phyloP scores from a whole-genome alignment of 345 rosid species.

The Brassica incana region DNA sequence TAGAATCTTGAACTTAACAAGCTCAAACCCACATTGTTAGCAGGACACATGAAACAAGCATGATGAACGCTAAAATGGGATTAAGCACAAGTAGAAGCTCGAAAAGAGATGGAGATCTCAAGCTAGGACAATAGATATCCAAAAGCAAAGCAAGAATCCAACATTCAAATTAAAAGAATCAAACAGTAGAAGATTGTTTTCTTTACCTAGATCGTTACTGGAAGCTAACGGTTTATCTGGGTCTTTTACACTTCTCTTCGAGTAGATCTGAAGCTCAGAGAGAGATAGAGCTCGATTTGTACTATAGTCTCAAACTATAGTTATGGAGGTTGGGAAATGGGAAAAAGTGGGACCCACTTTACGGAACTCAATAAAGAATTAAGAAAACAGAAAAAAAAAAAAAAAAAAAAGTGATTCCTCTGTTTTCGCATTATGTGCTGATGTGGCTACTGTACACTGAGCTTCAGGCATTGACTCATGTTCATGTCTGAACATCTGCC shows the following conservation, averaged over 20 bases:
- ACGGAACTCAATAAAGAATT: constrained; percentile 28
- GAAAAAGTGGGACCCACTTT: constrained; percentile 32
- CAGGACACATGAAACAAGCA: neutral
- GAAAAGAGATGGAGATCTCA: no score
- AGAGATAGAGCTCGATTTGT: constrained; percentile 16
- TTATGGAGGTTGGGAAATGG: constrained; percentile 19
- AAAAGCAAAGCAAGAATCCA: constrained; percentile 24
- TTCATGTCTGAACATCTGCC: neutral
- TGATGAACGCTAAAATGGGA: neutral
- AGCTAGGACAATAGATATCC: no score
- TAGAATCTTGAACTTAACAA: neutral
- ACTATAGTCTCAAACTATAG: constrained; percentile 30
- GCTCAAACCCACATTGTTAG: neutral
- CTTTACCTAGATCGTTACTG: neutral
- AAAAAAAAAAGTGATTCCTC: constrained; percentile 22
- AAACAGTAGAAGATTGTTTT: neutral
- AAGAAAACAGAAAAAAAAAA: constrained; percentile 1
- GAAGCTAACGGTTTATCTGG: constrained; percentile 5
- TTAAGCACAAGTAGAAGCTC: neutral
- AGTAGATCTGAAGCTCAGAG: constrained; percentile 54
- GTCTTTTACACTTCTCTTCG: constrained; percentile 5
- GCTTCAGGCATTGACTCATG: constrained; percentile 8
- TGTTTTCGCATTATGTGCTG: constrained; percentile 29
- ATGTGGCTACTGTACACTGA: constrained; percentile 1
- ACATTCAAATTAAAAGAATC: neutral